Conservation (phyloP, 352 stramenopile species). For the Discostella stelligera region DNA sequence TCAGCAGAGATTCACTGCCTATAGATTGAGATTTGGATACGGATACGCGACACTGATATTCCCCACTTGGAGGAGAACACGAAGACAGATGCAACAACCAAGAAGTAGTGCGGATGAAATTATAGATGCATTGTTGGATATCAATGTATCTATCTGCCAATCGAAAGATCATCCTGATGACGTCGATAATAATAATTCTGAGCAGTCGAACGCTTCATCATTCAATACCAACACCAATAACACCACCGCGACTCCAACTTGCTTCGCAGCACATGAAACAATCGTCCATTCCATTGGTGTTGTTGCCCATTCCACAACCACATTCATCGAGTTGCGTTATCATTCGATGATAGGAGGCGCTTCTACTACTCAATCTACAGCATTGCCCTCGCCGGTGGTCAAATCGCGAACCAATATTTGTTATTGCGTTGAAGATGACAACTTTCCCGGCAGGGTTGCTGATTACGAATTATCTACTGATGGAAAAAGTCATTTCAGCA, state of each 20-base stretch:
- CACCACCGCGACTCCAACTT: background rate
- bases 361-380: no score
- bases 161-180: background rate
- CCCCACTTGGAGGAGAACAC: conserved; percentile 2
- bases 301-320: background rate
- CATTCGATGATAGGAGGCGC: background rate
- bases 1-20: conserved; percentile 2
- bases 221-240: background rate
- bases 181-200: background rate
- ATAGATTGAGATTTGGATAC: conserved; percentile 14
- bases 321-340: conserved; percentile 6
- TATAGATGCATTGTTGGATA: conserved; percentile 13
- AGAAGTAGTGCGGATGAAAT: background rate
- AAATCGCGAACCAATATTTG: conserved; percentile 9
- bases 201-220: background rate
- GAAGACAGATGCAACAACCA: background rate
- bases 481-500: background rate
- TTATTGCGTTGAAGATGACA: conserved; percentile 12
- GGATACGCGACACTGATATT: conserved; percentile 8
- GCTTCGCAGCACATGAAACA: conserved; percentile 13
- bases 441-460: conserved; percentile 11
- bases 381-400: conserved; percentile 1
- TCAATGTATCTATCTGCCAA: conserved; percentile 12
- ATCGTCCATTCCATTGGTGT: conserved; percentile 7
- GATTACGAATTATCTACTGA: conserved; percentile 4